Conservation (phyloP, 1,139 yeast species). For the Debaryomyces subglobosus region DNA sequence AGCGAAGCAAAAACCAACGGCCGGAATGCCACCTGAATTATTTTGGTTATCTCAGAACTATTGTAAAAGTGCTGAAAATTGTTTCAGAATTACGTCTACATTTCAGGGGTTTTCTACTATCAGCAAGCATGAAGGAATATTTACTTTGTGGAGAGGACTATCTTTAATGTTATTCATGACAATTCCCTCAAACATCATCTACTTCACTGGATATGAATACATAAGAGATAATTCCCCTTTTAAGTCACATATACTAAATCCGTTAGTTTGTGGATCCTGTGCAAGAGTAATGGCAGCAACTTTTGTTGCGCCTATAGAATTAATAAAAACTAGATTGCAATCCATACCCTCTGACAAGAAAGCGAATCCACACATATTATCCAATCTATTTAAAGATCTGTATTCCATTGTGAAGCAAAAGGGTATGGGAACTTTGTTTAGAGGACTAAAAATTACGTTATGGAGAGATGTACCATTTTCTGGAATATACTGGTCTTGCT, state of each 20-base stretch:
- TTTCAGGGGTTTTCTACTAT: conserved; percentile 74
- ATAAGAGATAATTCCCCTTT: conserved; percentile 76
- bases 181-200: conserved; percentile 88
- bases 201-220: conserved; percentile 91
- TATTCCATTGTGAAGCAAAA: conserved; percentile 51
- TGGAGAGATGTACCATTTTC: conserved; percentile 99
- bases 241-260: conserved; percentile 56
- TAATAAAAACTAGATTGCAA: conserved; percentile 85
- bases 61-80: conserved; percentile 36
- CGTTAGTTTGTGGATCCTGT: conserved; percentile 81
- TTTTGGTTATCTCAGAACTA: conserved; percentile 47
- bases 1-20: conserved; percentile 6
- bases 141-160: conserved; percentile 88
- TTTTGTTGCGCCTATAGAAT: conserved; percentile 83
- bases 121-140: conserved; percentile 68
- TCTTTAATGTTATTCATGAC: conserved; percentile 86
- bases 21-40: conserved; percentile 24
- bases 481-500: conserved; percentile 91
- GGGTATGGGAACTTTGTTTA: conserved; percentile 73
- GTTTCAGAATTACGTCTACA: conserved; percentile 54
- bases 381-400: conserved; percentile 60
- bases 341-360: conserved; percentile 61
- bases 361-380: conserved; percentile 41
- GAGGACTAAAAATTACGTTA: conserved; percentile 82
- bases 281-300: conserved; percentile 89